Evolutionary conservation across 2,329 filamentous ascomycete genomes (phyloP), one percentile per base, ranked within the genome.

Genomic region (Domatiomyces globalis): DNA sequence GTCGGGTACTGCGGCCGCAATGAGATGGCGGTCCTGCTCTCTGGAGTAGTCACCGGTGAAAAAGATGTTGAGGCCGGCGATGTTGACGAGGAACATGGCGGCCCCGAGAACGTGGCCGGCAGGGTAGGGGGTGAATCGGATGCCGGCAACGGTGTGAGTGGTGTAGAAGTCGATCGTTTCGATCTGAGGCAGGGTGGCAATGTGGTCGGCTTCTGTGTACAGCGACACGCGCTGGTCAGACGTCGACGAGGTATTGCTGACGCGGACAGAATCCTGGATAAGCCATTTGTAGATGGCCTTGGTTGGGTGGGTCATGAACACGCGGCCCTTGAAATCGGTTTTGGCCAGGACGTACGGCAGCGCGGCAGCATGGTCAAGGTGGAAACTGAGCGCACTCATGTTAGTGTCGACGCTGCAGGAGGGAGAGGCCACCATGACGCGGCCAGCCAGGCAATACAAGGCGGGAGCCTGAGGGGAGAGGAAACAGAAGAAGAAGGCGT

Each of bases 221-320:
- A 96, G 80, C 43, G 79, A 75, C 20, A 78, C 78, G 58, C 78
- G 73, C 56, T 79, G 77, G 61, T 81, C 77, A 2, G 78, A 78
- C 5, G 77, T 79, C 48, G 76, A 79, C 2, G 76, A 73, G 29
- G 64, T 87, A 75, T 74, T 92, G 77, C 62, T 85, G 27, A 98
- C 89, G 53, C 92, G 83, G 45, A 98, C 87, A 59, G 88, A 94
- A 69, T 98, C 92, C 68, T 95, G 88, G 56, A 96, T 95, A 49
- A 96, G 80, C 90, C 92, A 96, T 71, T 96, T 96, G 78, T 98
- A 98, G 66, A 98, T 98, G 61, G 92, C 92, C 69, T 98, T 96
- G 46, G 92, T 98, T 1, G 92, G 88, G 73, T 98, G 92, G 49
- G 92, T 98, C 90, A 96, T 98, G 73, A 95, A 96, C 55, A 96